Conservation (phyloP, 371 early-diverging fungal genomes). For the Chytridium lagenaria region DNA sequence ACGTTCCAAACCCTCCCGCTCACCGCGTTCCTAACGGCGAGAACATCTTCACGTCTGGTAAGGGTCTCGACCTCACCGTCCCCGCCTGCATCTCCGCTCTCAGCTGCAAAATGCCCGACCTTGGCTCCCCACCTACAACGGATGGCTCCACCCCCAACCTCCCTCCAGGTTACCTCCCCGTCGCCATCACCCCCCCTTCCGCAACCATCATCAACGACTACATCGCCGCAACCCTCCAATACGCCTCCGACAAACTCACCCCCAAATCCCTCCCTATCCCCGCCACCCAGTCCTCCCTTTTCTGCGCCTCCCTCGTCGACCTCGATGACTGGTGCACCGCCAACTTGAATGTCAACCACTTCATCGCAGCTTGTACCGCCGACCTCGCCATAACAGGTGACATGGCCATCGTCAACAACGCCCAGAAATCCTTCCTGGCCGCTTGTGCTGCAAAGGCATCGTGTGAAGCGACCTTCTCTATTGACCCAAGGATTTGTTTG, state of each 20-base stretch:
- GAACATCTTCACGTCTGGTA: not conserved
- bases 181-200: conserved; percentile 9
- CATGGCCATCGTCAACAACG: conserved; percentile 4
- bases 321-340: not conserved
- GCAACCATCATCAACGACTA: conserved; percentile 8
- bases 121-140: not conserved
- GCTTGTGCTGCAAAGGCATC: conserved; percentile 15
- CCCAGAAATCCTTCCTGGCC: not conserved
- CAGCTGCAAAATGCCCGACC: conserved; percentile 19
- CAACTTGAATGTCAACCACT: conserved; percentile 10
- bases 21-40: not conserved
- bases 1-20: not conserved
- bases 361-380: conserved; percentile 6
- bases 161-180: not conserved
- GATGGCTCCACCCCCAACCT: not conserved
- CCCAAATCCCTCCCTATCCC: not conserved
- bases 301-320: not conserved
- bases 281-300: not conserved
- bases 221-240: conserved; percentile 4
- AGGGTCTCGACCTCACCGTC: not conserved
- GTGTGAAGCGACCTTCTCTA: not conserved
- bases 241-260: not conserved
- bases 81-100: not conserved
- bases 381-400: conserved; percentile 10
- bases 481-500: conserved; percentile 1